phyloP scores from a whole-genome alignment of 1,284 basidiomycete genomes.

The Blastosporella zonata region DNA sequence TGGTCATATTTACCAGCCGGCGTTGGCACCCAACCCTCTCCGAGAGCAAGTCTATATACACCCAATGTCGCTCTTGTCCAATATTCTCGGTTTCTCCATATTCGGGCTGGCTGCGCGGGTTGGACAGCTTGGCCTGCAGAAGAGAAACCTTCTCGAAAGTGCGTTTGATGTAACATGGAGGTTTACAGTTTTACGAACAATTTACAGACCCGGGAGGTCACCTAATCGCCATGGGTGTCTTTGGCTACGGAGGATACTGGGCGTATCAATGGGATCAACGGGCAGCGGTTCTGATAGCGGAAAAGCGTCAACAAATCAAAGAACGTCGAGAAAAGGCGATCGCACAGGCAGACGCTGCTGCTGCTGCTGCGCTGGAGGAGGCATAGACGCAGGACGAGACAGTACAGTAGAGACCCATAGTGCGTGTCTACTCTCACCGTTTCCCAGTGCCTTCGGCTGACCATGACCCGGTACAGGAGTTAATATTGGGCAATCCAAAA shows the following conservation, averaged over 20 bases:
- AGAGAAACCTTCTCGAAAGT: slow-evolving; percentile 66
- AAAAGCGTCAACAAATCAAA: slow-evolving; percentile 58
- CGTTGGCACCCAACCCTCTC: slow-evolving; percentile 4
- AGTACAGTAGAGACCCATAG: slow-evolving; percentile 7
- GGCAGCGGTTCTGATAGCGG: slow-evolving; percentile 53
- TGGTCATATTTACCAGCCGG: slow-evolving; percentile 19
- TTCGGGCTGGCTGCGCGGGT: slow-evolving; percentile 77
- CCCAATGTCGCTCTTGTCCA: slow-evolving; percentile 68
- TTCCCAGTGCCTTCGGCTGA: neutral
- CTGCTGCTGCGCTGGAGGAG: slow-evolving; percentile 20
- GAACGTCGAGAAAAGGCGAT: slow-evolving; percentile 42
- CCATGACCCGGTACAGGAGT: slow-evolving; percentile 3
- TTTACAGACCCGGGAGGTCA: slow-evolving; percentile 61
- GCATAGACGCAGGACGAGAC: slow-evolving; percentile 9
- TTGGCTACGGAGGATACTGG: slow-evolving; percentile 69
- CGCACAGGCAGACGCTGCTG: slow-evolving; percentile 29
- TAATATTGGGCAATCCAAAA: slow-evolving; percentile 6
- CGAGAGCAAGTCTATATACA: slow-evolving; percentile 10
- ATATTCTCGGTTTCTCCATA: slow-evolving; percentile 73
- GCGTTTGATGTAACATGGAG: slow-evolving; percentile 29
- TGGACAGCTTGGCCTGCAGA: slow-evolving; percentile 81
- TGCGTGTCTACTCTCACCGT: neutral
- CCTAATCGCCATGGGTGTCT: slow-evolving; percentile 59
- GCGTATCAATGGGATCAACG: slow-evolving; percentile 62
- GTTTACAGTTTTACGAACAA: neutral